Conservation (phyloP, 768 basidiomycete genomes). For the Sporobolomyces pararoseus region DNA sequence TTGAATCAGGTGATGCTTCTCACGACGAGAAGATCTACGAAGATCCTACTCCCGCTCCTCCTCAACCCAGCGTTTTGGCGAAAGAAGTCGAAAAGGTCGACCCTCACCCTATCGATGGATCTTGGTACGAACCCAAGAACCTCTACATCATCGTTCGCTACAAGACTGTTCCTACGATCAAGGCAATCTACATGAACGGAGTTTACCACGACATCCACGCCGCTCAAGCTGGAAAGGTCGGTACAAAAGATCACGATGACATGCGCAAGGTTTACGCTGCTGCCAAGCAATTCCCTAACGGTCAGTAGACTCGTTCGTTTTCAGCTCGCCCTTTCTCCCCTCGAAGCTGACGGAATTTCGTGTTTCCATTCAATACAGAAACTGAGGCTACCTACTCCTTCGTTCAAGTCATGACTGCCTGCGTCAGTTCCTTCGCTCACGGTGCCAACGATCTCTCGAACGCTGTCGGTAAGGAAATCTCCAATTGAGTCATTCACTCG, state of each 20-base stretch:
- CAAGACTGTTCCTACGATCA: constrained; percentile 41
- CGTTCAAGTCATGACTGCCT: constrained; percentile 53
- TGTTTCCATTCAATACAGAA: constrained; percentile 45
- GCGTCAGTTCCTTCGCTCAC: constrained; percentile 51
- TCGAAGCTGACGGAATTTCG: neutral
- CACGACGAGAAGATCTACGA: constrained; percentile 35
- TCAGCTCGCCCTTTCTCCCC: neutral
- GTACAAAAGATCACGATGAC: constrained; percentile 45
- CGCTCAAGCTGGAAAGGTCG: constrained; percentile 38
- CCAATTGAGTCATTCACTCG: neutral
- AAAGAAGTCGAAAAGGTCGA: constrained; percentile 45
- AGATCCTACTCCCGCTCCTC: constrained; percentile 19
- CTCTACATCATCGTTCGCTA: constrained; percentile 50
- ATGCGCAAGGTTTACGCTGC: constrained; percentile 48
- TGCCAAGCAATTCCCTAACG: constrained; percentile 51
- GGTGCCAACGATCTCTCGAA: constrained; percentile 53
- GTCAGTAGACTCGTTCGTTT: too few species aligned
- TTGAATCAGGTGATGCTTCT: constrained; percentile 3
- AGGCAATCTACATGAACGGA: constrained; percentile 32
- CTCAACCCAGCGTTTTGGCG: constrained; percentile 4
- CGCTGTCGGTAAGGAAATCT: constrained; percentile 34
- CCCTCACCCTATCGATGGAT: constrained; percentile 46
- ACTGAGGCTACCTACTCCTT: constrained; percentile 53
- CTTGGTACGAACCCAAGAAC: constrained; percentile 50
- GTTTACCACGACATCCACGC: constrained; percentile 43